phyloP scores from a whole-genome alignment of 345 rosid genomes.

The Corymbia maculata region DNA sequence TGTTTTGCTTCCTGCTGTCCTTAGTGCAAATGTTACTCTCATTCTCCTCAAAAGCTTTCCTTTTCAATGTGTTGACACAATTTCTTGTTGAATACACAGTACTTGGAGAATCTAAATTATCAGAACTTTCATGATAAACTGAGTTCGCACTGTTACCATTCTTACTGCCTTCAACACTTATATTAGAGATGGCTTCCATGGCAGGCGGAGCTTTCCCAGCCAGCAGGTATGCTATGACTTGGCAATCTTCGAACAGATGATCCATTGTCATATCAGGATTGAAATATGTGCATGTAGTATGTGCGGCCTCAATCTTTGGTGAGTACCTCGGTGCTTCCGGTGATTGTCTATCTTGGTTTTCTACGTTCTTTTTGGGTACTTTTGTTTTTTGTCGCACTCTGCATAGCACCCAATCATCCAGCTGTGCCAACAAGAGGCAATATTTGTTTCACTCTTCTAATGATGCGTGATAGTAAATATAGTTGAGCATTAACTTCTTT shows the following conservation, averaged over 20 bases:
- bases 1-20: constrained; percentile 1
- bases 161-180: constrained; percentile 10
- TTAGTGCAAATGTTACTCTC: constrained; percentile 3
- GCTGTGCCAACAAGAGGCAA: constrained; percentile 6
- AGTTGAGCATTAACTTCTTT: neutral
- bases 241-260: constrained; percentile 27
- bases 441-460: neutral
- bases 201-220: constrained; percentile 17
- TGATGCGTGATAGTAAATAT: neutral
- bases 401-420: constrained; percentile 51
- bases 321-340: neutral
- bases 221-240: constrained; percentile 20
- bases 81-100: constrained; percentile 7
- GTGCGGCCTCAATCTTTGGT: neutral
- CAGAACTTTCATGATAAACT: neutral
- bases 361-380: neutral
- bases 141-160: neutral
- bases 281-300: neutral
- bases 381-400: constrained; percentile 24
- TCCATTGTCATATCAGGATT: constrained; percentile 12
- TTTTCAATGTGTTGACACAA: constrained; percentile 9
- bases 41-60: constrained; percentile 9
- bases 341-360: neutral
- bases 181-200: constrained; percentile 7
- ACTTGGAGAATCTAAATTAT: constrained; percentile 8